A percentile compares a stretch with the other conserved stretches of the same genome.
Conservation (phyloP, 768 basidiomycete species). For the Amanita pallidorosea region DNA sequence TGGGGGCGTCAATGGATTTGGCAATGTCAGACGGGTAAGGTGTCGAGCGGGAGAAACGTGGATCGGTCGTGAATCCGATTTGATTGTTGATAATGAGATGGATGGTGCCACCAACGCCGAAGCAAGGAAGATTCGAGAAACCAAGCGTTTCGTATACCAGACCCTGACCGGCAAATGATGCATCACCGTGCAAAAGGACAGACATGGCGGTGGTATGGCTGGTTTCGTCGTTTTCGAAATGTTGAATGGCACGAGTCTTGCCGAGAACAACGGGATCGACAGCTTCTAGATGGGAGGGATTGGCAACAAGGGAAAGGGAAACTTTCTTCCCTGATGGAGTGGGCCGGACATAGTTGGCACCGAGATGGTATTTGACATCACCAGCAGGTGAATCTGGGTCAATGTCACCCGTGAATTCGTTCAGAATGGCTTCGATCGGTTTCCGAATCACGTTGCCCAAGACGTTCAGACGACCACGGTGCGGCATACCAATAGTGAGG, state of each 20-base stretch:
- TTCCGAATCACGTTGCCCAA: constrained; percentile 98
- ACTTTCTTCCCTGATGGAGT: constrained; percentile 98
- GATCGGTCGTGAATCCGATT: constrained; percentile 98
- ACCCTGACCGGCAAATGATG: constrained; percentile 97
- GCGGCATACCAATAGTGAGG: constrained; percentile 98
- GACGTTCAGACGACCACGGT: constrained; percentile 96
- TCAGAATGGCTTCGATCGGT: constrained; percentile 94
- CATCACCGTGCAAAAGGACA: constrained; percentile 94
- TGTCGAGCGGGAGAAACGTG: constrained; percentile 93
- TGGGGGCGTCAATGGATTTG: constrained; percentile 95
- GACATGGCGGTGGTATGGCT: constrained; percentile 84
- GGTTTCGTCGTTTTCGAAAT: constrained; percentile 81
- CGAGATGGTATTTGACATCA: constrained; percentile 98
- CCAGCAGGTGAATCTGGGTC: constrained; percentile 77
- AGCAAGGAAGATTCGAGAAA: constrained; percentile 88
- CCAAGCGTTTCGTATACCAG: constrained; percentile 99
- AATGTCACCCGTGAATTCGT: constrained; percentile 82
- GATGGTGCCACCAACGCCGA: constrained; percentile 96
- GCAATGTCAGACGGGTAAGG: constrained; percentile 98
- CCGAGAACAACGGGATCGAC: constrained; percentile 98
- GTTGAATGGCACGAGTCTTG: constrained; percentile 95
- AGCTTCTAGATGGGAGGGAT: constrained; percentile 96
- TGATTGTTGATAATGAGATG: constrained; percentile 99
- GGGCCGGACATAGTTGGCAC: constrained; percentile 96
- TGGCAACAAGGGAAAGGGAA: constrained; percentile 93